Conservation (phyloP, 495 filamentous ascomycete species). For the Aspergillus egyptiacus region DNA sequence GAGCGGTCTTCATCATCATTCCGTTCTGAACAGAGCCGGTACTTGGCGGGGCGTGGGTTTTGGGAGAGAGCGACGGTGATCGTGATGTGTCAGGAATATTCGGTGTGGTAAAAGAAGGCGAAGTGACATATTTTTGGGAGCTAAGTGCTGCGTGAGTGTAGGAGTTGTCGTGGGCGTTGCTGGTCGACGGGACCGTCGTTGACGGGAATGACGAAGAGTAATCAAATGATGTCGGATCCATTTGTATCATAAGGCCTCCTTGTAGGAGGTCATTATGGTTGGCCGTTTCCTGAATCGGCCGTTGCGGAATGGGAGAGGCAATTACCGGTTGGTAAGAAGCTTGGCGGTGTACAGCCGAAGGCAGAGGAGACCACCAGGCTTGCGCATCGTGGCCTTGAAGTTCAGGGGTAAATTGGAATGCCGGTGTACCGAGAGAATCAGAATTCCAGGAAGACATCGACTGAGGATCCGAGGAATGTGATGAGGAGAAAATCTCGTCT, state of each 20-base stretch:
- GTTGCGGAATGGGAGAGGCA: constrained; percentile 30
- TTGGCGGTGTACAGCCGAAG: constrained; percentile 33
- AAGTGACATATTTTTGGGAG: constrained; percentile 26
- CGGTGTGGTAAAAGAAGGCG: constrained; percentile 24
- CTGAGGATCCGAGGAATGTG: constrained; percentile 41
- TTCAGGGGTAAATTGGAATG: constrained; percentile 38
- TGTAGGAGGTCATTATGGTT: constrained; percentile 37
- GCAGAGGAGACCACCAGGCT: constrained; percentile 42
- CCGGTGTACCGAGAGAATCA: constrained; percentile 33
- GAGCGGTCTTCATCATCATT: constrained; percentile 19
- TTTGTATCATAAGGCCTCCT: constrained; percentile 45
- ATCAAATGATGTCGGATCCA: constrained; percentile 34
- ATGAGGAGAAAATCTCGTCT: constrained; percentile 42
- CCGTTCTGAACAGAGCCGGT: constrained; percentile 17
- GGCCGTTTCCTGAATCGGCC: constrained; percentile 26
- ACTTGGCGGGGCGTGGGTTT: constrained; percentile 27
- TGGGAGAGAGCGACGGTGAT: constrained; percentile 40
- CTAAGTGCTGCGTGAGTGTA: constrained; percentile 20
- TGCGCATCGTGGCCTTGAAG: constrained; percentile 35
- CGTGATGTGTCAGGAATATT: constrained; percentile 26
- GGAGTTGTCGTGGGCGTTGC: constrained; percentile 13
- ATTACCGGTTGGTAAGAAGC: constrained; percentile 34
- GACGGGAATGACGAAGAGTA: constrained; percentile 31
- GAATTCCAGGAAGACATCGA: constrained; percentile 44
- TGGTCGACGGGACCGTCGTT: constrained; percentile 22